A percentile compares a stretch with the other conserved stretches of the same genome.
Conservation (phyloP, 768 basidiomycete species). For the Pulveroboletus frians region DNA sequence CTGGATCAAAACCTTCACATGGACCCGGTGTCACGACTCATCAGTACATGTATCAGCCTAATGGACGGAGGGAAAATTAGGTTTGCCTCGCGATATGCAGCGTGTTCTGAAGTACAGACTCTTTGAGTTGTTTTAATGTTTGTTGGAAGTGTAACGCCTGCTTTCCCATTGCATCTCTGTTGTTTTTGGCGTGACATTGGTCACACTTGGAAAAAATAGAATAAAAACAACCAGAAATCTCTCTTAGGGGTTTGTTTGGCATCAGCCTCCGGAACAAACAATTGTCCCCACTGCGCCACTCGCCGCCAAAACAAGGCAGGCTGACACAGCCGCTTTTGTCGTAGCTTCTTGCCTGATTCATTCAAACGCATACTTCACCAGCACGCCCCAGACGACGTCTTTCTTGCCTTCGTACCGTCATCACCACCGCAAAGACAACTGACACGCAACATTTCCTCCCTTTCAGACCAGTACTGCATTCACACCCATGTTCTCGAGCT, state of each 20-base stretch:
- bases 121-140: slow-evolving; percentile 1
- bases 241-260: slow-evolving; percentile 21
- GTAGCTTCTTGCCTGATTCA: slow-evolving; percentile 16
- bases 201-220: slow-evolving; percentile 11
- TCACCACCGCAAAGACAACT: neutral
- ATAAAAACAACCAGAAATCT: neutral
- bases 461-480: neutral
- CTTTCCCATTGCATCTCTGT: slow-evolving; percentile 10
- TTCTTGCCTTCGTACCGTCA: slow-evolving; percentile 19
- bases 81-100: neutral
- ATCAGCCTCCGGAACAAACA: slow-evolving; percentile 25
- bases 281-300: slow-evolving; percentile 7
- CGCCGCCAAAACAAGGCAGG: slow-evolving; percentile 17
- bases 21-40: slow-evolving; percentile 29
- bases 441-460: neutral
- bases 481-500: slow-evolving; percentile 50
- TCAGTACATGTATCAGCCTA: slow-evolving; percentile 45
- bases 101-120: slow-evolving; percentile 8
- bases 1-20: slow-evolving; percentile 25
- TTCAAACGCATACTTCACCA: slow-evolving; percentile 9
- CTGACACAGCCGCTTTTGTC: slow-evolving; percentile 22
- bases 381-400: slow-evolving; percentile 1
- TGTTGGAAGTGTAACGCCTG: slow-evolving; percentile 2
- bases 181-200: slow-evolving; percentile 14
- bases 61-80: slow-evolving; percentile 33